These are phyloP conservation scores for Meripilus lineatus DNA, from an alignment of 1,284 basidiomycete genomes.

Conservation along the genomic window DNA sequence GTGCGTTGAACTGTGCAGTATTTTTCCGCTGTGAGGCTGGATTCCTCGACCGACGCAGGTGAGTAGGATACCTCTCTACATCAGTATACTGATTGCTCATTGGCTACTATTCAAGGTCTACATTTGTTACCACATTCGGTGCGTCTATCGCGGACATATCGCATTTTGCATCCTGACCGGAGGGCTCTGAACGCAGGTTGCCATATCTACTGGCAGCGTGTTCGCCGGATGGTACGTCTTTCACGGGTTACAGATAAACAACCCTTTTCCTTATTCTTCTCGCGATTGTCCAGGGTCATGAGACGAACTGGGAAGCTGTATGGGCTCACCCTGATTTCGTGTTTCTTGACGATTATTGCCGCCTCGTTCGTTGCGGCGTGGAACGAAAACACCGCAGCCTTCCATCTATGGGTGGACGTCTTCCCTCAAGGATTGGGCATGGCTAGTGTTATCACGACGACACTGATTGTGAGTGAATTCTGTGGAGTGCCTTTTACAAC, in stretches of 20 bases:
- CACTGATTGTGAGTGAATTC: slow-evolving; percentile 58
- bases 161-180: no score
- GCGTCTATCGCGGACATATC: slow-evolving; percentile 23
- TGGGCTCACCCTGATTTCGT: slow-evolving; percentile 60
- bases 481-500: slow-evolving; percentile 5
- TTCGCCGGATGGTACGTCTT: slow-evolving; percentile 72
- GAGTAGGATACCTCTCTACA: slow-evolving; percentile 19
- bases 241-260: no score
- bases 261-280: slow-evolving; percentile 10
- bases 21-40: slow-evolving; percentile 81
- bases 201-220: slow-evolving; percentile 77
- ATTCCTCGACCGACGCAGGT: slow-evolving; percentile 71
- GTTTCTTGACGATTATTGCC: slow-evolving; percentile 47
- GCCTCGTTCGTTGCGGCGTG: slow-evolving; percentile 56
- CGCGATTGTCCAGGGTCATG: slow-evolving; percentile 57
- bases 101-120: slow-evolving; percentile 40
- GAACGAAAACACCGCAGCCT: slow-evolving; percentile 55
- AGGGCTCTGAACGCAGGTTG: slow-evolving; percentile 55
- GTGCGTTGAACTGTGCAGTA: slow-evolving; percentile 41
- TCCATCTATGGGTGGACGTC: slow-evolving; percentile 74
- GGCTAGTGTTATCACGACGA: slow-evolving; percentile 79
- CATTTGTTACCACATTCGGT: slow-evolving; percentile 89
- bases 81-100: slow-evolving; percentile 5
- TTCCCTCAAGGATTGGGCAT: slow-evolving; percentile 80
- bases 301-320: slow-evolving; percentile 79